Base-by-base conservation (phyloP, 2,329 filamentous ascomycete genomes). In the Teratosphaeria destructans region DNA sequence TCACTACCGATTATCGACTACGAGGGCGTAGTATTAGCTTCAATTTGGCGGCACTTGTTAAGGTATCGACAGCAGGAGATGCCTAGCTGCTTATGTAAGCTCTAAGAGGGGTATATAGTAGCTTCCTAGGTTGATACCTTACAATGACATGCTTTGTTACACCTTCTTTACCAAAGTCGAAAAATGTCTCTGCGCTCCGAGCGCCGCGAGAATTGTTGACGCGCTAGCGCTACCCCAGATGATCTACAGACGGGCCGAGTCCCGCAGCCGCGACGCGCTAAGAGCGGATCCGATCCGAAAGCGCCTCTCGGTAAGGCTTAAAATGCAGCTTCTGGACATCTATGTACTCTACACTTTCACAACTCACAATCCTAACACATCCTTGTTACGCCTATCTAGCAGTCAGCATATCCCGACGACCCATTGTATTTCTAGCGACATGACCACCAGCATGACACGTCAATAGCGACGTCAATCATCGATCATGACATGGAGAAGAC, bases 401-500 rank as follows among this genome's bases (percentile, higher is more conserved):
- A 32, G 29, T 32, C 29, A 32, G 29, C 29, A 32, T 32, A 32
- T 32, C 29, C 10, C 37, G 14, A n/a, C 11, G 4, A 54, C 19
- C 52, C 29, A 54, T 6, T 29, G 3, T n/a, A 11, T 10, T 7
- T 54, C 5, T 11, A 11, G 29, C 23, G 16, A 32, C 23, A 16
- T 7, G 5, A 56, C 43, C 5, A 49, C 5, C 43, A 19, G 8
- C 6, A 49, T 49, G 43, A n/a, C 27, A 39, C 19, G 49, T 39
- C 37, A 49, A 12, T 39, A 54, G 27, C 26, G 11, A 35, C 49
- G 8, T 5, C 11, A 3, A 5, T 32, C 10, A 16, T 52, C 23
- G 14, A 58, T 49, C 59, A 61, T 62, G 59, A 57, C 23, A 63
- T 65, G 62, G 62, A 64, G n/a, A 32, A 37, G n/a, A 60, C 59